A percentile compares a stretch with the other conserved stretches of the same genome.
Conservation (phyloP, 495 filamentous ascomycete species). For the Cryomyces antarcticus region DNA sequence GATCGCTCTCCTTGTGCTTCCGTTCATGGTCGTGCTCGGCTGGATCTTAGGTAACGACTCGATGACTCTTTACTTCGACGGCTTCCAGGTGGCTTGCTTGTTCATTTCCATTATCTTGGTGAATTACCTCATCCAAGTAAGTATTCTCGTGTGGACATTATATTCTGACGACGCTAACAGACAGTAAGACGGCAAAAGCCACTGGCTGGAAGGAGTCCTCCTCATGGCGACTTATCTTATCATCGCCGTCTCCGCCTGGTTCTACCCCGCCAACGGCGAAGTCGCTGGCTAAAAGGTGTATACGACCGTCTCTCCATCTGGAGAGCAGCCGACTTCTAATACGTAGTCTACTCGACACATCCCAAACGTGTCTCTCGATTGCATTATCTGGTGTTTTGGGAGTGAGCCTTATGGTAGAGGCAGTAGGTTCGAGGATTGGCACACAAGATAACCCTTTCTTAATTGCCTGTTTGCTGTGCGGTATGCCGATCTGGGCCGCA, state of each 20-base stretch:
- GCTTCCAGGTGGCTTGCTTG: constrained; percentile 11
- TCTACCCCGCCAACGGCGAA: constrained; percentile 11
- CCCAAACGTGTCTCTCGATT: not conserved
- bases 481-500: no score
- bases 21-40: constrained; percentile 10
- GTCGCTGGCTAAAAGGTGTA: constrained; percentile 2
- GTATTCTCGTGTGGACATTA: no score
- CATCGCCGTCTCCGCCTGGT: constrained; percentile 19
- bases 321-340: not conserved
- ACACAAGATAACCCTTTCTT: no score
- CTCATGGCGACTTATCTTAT: constrained; percentile 19
- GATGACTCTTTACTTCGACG: constrained; percentile 15
- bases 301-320: not conserved
- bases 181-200: constrained; percentile 9
- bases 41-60: constrained; percentile 12
- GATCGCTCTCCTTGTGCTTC: constrained; percentile 15
- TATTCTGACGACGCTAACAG: not conserved
- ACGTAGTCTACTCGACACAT: not conserved
- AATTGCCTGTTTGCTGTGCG: no score
- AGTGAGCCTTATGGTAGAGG: no score
- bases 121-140: constrained; percentile 13
- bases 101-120: constrained; percentile 13
- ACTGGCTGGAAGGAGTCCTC: constrained; percentile 22
- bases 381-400: no score
- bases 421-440: no score